Conservation (phyloP, 805 yeast species). For the Suhomyces prunicola region DNA sequence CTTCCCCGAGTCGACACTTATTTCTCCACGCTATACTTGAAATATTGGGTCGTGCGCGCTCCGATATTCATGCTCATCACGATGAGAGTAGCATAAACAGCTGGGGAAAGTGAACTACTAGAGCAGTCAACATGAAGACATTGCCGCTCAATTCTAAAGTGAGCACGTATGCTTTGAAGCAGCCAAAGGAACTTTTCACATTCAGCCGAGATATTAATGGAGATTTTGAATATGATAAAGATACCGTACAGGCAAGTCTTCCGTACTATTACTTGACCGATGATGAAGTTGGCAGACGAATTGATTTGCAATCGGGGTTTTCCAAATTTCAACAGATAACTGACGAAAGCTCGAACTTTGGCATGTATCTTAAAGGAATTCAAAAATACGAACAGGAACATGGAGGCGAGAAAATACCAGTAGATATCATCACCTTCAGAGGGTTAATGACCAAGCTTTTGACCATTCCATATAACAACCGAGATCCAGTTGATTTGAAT, state of each 20-base stretch:
- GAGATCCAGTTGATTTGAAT: conserved; percentile 59
- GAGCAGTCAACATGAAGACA: conserved; percentile 19
- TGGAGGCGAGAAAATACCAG: conserved; percentile 45
- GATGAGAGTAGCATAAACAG: not conserved
- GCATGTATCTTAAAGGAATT: conserved; percentile 56
- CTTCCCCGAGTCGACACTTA: not conserved
- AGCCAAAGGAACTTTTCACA: conserved; percentile 78
- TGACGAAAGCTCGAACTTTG: conserved; percentile 53
- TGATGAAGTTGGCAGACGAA: conserved; percentile 51
- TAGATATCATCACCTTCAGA: conserved; percentile 77
- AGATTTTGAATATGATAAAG: conserved; percentile 34
- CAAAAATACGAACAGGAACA: conserved; percentile 49
- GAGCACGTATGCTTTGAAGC: conserved; percentile 66
- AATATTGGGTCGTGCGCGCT: not conserved
- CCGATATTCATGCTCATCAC: not conserved
- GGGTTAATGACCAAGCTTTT: conserved; percentile 78
- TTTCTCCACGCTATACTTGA: not conserved
- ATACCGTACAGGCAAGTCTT: conserved; percentile 45
- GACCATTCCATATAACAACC: conserved; percentile 60
- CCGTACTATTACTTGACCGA: conserved; percentile 83
- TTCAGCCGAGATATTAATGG: conserved; percentile 64
- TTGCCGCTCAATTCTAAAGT: conserved; percentile 49
- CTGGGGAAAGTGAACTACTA: not conserved
- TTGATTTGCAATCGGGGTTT: conserved; percentile 67
- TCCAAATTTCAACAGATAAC: conserved; percentile 55